Conservation (phyloP, 177 flowering plant species). For the Tripterygium wilfordii region DNA sequence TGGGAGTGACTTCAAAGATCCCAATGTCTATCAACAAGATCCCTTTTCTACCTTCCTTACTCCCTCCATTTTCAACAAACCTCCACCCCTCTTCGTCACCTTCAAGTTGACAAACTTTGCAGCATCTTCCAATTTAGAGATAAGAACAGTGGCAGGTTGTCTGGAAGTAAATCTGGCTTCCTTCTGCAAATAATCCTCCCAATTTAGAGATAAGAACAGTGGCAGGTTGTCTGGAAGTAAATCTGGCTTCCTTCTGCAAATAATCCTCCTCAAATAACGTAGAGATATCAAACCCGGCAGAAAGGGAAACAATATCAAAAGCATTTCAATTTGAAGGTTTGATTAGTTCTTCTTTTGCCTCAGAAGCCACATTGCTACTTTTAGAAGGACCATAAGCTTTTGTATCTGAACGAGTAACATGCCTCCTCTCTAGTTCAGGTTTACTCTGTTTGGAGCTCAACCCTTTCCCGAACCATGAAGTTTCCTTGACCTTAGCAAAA, state of each 20-base stretch:
- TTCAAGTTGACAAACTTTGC: constrained; percentile 30
- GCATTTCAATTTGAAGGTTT: constrained; percentile 40
- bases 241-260: constrained; percentile 31
- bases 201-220: constrained; percentile 40
- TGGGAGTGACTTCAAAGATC: constrained; percentile 48
- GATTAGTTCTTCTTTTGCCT: constrained; percentile 13
- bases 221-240: constrained; percentile 37
- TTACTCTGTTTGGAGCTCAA: constrained; percentile 11
- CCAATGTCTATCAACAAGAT: constrained; percentile 46
- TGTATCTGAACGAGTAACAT: neutral
- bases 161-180: constrained; percentile 44
- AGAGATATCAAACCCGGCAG: constrained; percentile 47
- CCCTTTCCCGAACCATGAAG: constrained; percentile 46
- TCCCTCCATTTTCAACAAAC: constrained; percentile 37
- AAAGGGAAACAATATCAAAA: constrained; percentile 53
- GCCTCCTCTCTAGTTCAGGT: constrained; percentile 8
- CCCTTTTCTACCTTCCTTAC: constrained; percentile 44
- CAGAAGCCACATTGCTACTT: constrained; percentile 6
- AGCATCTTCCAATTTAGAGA: constrained; percentile 44
- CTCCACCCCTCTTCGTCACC: constrained; percentile 33
- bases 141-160: constrained; percentile 32
- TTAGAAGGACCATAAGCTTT: constrained; percentile 8
- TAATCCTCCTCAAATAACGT: constrained; percentile 36
- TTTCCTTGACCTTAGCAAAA: constrained; percentile 41
- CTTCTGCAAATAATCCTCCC: too few relatives aligned